A percentile compares a stretch with the other conserved stretches of the same genome.
Conservation (phyloP, 371 early-diverging fungal genomes). For the Funneliformis caledonium region DNA sequence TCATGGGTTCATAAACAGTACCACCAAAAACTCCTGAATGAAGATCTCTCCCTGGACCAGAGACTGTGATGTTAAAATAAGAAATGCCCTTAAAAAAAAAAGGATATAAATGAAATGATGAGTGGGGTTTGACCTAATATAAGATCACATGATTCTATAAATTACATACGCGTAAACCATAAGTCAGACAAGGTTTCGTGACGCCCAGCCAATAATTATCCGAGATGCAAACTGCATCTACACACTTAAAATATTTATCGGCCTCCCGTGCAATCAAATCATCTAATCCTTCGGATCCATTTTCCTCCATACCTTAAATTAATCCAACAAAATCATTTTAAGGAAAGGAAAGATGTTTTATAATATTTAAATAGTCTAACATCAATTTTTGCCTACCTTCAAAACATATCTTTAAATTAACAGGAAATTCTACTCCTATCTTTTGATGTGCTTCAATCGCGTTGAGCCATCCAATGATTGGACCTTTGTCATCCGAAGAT, state of each 20-base stretch:
- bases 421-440: constrained; percentile 87
- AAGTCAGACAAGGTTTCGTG: constrained; percentile 95
- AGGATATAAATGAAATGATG: constrained; percentile 11
- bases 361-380: neutral
- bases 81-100: constrained; percentile 69
- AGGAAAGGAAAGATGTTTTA: neutral
- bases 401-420: constrained; percentile 94
- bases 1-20: constrained; percentile 97
- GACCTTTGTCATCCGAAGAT: constrained; percentile 95
- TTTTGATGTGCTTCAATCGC: constrained; percentile 92
- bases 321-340: neutral
- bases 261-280: constrained; percentile 86
- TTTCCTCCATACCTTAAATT: constrained; percentile 55
- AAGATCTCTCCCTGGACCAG: constrained; percentile 87
- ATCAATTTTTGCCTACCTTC: constrained; percentile 71
- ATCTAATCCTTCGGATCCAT: constrained; percentile 93
- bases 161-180: constrained; percentile 86
- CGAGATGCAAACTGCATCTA: constrained; percentile 93
- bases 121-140: neutral
- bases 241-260: constrained; percentile 81
- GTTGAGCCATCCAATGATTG: constrained; percentile 93
- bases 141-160: neutral
- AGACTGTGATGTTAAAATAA: constrained; percentile 79
- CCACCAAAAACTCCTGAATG: constrained; percentile 98
- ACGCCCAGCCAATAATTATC: constrained; percentile 98